These are phyloP conservation scores for Avena eriantha DNA, from an alignment of 176 grass and related monocot species.

Conservation along the genomic window DNA sequence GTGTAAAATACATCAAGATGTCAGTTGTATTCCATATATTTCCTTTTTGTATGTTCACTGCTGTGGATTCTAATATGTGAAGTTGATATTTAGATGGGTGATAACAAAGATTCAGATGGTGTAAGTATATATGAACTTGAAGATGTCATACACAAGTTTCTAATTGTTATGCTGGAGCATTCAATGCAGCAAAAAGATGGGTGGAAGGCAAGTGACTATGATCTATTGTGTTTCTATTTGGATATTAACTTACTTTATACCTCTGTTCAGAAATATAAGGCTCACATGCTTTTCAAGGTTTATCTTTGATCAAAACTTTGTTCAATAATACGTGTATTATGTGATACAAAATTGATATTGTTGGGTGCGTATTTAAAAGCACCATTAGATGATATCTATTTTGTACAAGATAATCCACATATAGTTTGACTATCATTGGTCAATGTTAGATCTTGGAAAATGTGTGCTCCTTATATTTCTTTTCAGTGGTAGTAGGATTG, in stretches of 20 bases:
- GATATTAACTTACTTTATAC: constrained; percentile 16
- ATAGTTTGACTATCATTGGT: background rate
- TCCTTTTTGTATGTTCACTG: background rate
- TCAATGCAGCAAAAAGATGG: constrained; percentile 84
- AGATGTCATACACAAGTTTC: constrained; percentile 81
- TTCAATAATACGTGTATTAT: background rate
- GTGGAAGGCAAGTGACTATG: constrained; percentile 63
- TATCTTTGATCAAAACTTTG: background rate
- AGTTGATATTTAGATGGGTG: constrained; percentile 64
- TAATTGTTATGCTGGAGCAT: constrained; percentile 77
- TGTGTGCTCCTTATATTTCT: background rate
- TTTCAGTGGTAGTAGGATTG: background rate
- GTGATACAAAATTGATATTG: background rate
- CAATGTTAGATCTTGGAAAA: background rate
- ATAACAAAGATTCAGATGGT: constrained; percentile 73
- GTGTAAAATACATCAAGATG: constrained; percentile 29
- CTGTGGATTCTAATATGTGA: constrained; percentile 38
- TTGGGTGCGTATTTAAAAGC: background rate
- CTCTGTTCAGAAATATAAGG: background rate
- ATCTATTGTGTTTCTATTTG: constrained; percentile 34
- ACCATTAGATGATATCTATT: background rate
- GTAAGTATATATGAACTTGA: constrained; percentile 71
- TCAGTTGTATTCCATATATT: constrained; percentile 18
- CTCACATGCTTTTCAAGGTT: background rate
- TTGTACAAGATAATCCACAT: background rate